phyloP scores from a whole-genome alignment of 352 stramenopile genomes.

The Pythium rishiriense region DNA sequence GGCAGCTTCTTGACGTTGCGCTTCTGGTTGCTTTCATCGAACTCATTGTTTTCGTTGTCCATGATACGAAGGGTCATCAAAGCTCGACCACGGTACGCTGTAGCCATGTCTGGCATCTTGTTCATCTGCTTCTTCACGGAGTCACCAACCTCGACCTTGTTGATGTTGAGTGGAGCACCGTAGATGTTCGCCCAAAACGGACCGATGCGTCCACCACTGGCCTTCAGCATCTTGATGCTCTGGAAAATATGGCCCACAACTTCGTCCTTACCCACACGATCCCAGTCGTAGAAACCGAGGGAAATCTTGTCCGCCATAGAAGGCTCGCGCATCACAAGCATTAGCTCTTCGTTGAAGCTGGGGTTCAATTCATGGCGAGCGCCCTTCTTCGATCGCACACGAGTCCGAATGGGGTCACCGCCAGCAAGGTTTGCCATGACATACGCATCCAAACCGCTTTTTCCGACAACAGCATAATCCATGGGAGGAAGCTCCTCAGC shows the following conservation, averaged over 20 bases:
- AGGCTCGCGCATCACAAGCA: conserved; percentile 75
- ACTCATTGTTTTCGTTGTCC: conserved; percentile 63
- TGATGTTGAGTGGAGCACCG: conserved; percentile 57
- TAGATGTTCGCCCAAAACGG: conserved; percentile 85
- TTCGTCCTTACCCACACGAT: conserved; percentile 74
- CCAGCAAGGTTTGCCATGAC: conserved; percentile 60
- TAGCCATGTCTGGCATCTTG: conserved; percentile 75
- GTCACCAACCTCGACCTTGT: conserved; percentile 51
- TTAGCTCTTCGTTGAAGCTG: conserved; percentile 79
- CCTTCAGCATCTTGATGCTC: conserved; percentile 73
- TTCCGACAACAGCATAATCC: conserved; percentile 64
- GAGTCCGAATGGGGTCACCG: conserved; percentile 61
- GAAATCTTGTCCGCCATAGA: conserved; percentile 81
- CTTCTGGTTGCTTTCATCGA: conserved; percentile 86
- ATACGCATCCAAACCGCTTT: conserved; percentile 72
- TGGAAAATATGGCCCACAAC: conserved; percentile 72
- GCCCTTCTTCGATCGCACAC: conserved; percentile 77
- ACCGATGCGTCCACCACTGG: conserved; percentile 48
- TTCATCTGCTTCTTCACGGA: conserved; percentile 86
- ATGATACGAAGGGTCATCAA: conserved; percentile 76
- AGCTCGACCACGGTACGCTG: conserved; percentile 80
- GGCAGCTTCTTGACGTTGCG: conserved; percentile 76
- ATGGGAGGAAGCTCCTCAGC: conserved; percentile 76
- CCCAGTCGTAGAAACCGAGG: conserved; percentile 74
- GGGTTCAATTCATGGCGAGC: conserved; percentile 63